phyloP scores from a whole-genome alignment of 768 basidiomycete genomes.

The Leucosporidium scottii region DNA sequence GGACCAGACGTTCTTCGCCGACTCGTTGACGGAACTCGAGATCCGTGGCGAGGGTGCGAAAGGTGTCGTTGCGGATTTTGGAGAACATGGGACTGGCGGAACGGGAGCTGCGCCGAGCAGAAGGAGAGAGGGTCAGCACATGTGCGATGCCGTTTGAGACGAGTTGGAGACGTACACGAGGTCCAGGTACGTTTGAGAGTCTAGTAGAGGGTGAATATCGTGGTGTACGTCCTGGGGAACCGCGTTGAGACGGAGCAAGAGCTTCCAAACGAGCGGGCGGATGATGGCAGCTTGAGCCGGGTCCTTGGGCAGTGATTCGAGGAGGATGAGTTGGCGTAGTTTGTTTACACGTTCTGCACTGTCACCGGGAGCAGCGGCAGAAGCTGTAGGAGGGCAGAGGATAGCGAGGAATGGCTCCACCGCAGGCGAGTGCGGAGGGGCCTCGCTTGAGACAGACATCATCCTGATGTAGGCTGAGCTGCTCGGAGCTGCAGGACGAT shows the following conservation, averaged over 20 bases:
- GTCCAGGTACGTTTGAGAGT: slow-evolving; percentile 12
- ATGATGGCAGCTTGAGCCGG: slow-evolving; percentile 44
- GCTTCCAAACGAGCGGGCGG: slow-evolving; percentile 90
- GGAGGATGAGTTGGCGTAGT: slow-evolving; percentile 16
- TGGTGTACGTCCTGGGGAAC: slow-evolving; percentile 46
- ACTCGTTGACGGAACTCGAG: slow-evolving; percentile 70
- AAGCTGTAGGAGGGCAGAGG: neutral
- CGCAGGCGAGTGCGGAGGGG: neutral
- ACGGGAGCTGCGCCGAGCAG: slow-evolving; percentile 50
- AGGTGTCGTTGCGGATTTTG: slow-evolving; percentile 94
- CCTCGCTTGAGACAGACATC: neutral
- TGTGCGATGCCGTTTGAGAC: neutral
- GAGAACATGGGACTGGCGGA: slow-evolving; percentile 57
- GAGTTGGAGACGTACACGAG: slow-evolving; percentile 6
- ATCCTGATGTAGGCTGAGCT: neutral
- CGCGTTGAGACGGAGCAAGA: slow-evolving; percentile 73
- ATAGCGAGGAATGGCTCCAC: neutral
- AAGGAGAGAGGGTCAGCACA: neutral
- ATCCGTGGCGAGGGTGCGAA: slow-evolving; percentile 92
- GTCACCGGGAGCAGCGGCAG: neutral
- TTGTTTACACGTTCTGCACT: too few relatives aligned
- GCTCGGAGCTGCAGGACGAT: neutral
- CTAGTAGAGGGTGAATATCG: slow-evolving; percentile 17
- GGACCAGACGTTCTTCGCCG: slow-evolving; percentile 90
- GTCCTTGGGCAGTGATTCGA: slow-evolving; percentile 7